Evolutionary conservation across 2,329 filamentous ascomycete genomes (phyloP), one percentile per base, ranked within the genome.

Genomic region (Tolypocladium ovalisporum): DNA sequence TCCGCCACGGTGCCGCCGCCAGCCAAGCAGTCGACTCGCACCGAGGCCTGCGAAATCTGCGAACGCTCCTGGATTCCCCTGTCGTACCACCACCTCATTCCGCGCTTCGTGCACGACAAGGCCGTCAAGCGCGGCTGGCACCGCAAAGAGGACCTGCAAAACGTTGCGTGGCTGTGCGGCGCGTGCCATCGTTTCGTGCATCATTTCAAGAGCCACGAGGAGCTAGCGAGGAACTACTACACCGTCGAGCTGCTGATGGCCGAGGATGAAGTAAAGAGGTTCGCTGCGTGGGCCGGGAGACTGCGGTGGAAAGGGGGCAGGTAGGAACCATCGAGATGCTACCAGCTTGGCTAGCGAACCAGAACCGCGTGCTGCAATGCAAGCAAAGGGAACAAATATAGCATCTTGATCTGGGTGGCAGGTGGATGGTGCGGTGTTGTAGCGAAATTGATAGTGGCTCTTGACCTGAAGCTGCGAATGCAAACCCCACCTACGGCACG

Each of bases 181-280:
- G 87, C 89, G 2, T 96, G 90, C 66, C 90, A 96, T 75, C 83
- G 80, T 47, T 91, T 90, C 68, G 89, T 95, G 68, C 90, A 95
- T 75, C 75, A 83, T 42, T 82, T 91, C 66, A 86, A 83, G 37
- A 78, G 74, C 5, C 90, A 94, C 67, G 90, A 95, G 77, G 88
- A 88, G 64, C 73, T 96, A 63, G 90, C 90, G 17, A 78, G 80
- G 63, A 74, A 85, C 56, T 90, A 79, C 68, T 90, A 84, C 72
- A 92, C 84, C 0, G 82, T 94, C 8, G 89, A 93, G 56, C 71
- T 80, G 63, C 75, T 96, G 61, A 67, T 87, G 67, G 82, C 78
- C 65, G 82, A 87, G 68, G 85, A 89, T 44, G 87, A 90, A 75
- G 85, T 94, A 13, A 74, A 78, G 71, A 79, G 75, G 62, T 94